These are phyloP conservation scores for Alternaria viburni DNA, from an alignment of 2,329 filamentous ascomycete genomes.

Conservation along the genomic window DNA sequence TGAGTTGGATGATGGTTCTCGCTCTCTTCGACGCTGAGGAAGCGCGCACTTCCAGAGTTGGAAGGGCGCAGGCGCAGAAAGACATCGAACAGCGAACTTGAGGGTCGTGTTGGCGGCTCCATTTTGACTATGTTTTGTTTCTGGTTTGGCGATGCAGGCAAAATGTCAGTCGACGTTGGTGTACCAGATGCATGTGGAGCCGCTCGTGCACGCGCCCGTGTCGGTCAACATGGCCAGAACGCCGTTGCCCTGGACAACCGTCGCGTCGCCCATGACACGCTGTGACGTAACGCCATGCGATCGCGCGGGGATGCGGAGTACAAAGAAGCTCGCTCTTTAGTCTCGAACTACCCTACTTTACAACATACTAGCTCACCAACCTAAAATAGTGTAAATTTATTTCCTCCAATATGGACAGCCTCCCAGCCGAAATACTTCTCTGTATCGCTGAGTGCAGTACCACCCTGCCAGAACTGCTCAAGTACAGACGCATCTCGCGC, in stretches of 20 bases:
- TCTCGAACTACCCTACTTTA: neutral
- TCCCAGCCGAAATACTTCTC: neutral
- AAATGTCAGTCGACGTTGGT: constrained; percentile 9
- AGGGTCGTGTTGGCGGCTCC: constrained; percentile 46
- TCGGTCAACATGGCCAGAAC: constrained; percentile 20
- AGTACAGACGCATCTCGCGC: neutral
- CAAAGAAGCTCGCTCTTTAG: neutral
- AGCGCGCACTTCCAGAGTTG: constrained; percentile 57
- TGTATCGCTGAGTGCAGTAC: neutral
- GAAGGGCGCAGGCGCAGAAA: constrained; percentile 76
- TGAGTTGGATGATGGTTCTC: constrained; percentile 52
- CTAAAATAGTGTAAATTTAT: neutral
- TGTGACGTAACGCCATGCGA: constrained; percentile 4
- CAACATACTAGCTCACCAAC: neutral
- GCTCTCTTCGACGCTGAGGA: constrained; percentile 74
- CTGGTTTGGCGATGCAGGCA: constrained; percentile 1
- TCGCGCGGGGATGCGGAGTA: neutral
- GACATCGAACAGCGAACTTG: constrained; percentile 79
- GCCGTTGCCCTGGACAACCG: constrained; percentile 22
- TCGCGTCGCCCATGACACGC: neutral
- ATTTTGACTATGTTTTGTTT: constrained; percentile 28
- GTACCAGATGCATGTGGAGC: constrained; percentile 7
- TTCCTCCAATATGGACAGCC: neutral
- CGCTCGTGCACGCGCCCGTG: constrained; percentile 11
- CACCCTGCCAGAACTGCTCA: neutral